Evolutionary conservation across 2,329 filamentous ascomycete genomes (phyloP).

Genomic region (Fusarium sp.): DNA sequence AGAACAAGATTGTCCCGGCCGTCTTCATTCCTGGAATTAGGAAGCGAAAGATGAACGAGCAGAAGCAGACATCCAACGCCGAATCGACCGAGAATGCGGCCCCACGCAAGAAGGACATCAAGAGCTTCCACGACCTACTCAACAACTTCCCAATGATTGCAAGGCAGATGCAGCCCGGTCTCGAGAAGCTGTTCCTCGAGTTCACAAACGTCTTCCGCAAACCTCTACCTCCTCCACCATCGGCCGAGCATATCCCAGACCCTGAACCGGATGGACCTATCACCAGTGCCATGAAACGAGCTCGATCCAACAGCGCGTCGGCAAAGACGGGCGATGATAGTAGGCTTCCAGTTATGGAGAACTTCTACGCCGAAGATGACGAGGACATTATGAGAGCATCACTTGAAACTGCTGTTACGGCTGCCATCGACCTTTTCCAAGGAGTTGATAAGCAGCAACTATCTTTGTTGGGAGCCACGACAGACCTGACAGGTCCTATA

Average conservation of each 20-base stretch:
- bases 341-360: conserved; percentile 64
- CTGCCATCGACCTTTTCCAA: conserved; percentile 95
- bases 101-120: conserved; percentile 85
- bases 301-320: conserved; percentile 62
- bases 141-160: conserved; percentile 96
- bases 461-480: conserved; percentile 90
- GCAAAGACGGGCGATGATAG: conserved; percentile 45
- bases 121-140: conserved; percentile 88
- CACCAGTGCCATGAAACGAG: conserved; percentile 63
- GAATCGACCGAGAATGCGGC: conserved; percentile 56
- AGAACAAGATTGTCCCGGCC: conserved; percentile 77
- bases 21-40: conserved; percentile 60
- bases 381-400: conserved; percentile 91
- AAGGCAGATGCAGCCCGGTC: conserved; percentile 90
- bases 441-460: conserved; percentile 95
- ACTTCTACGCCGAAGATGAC: conserved; percentile 85
- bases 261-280: conserved; percentile 68
- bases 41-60: conserved; percentile 51
- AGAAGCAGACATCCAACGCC: conserved; percentile 49
- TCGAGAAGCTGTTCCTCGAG: conserved; percentile 90
- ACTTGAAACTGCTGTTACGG: conserved; percentile 90
- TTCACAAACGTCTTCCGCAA: conserved; percentile 88
- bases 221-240: conserved; percentile 80
- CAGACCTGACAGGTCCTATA: conserved; percentile 89
- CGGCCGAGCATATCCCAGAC: conserved; percentile 68